Conservation (phyloP, 2,329 filamentous ascomycete species). For the Cadophora gregata region DNA sequence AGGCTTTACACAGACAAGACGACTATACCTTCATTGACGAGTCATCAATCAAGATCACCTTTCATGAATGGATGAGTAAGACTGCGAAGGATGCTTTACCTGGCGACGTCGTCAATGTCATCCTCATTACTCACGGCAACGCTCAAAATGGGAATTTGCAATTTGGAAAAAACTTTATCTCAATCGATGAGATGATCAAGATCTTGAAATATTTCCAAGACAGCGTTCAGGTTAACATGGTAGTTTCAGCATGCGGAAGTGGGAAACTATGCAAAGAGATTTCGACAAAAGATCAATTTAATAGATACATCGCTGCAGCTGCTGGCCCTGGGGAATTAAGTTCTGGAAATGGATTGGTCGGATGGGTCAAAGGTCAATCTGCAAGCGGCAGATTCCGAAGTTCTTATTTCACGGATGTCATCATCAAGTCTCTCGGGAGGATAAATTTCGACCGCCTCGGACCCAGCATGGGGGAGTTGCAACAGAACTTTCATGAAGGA, state of each 20-base stretch:
- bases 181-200: not conserved
- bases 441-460: not conserved
- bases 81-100: not conserved
- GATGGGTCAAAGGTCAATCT: not conserved
- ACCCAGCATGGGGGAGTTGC: not conserved
- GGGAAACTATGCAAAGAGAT: not conserved
- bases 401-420: not conserved
- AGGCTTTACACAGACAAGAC: not conserved
- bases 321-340: not conserved
- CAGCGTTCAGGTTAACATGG: not conserved
- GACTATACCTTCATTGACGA: not conserved
- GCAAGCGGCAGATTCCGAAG: not conserved
- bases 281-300: not conserved
- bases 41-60: not conserved
- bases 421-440: not conserved
- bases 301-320: not conserved
- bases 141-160: not conserved
- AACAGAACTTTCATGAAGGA: not conserved
- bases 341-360: not conserved
- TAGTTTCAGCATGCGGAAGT: not conserved
- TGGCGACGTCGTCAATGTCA: not conserved
- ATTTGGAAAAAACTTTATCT: not conserved
- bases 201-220: not conserved
- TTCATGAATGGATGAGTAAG: not conserved
- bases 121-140: not conserved